Conservation (phyloP, 1,284 basidiomycete genomes). For the Apiotrichum gracile region DNA sequence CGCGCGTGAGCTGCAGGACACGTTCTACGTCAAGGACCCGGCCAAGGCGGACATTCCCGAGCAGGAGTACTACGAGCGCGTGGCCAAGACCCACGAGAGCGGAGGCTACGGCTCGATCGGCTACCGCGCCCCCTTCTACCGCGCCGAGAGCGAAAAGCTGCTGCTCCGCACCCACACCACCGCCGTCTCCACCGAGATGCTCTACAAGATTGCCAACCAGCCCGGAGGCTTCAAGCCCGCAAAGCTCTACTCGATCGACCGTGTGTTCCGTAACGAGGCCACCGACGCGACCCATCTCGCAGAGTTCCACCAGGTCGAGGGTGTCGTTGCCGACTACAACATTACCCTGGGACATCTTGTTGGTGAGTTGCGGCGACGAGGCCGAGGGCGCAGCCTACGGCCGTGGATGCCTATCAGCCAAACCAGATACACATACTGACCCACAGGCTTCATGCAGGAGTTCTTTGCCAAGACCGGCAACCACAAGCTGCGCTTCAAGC, state of each 20-base stretch:
- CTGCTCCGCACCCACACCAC: constrained; percentile 97
- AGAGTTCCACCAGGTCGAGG: constrained; percentile 99
- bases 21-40: constrained; percentile 97
- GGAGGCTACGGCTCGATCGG: constrained; percentile 95
- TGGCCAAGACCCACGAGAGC: constrained; percentile 78
- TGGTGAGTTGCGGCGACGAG: constrained; percentile 53
- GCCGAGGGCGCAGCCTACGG: neutral
- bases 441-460: constrained; percentile 86
- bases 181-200: constrained; percentile 88
- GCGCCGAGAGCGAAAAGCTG: constrained; percentile 84
- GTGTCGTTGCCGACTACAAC: constrained; percentile 91
- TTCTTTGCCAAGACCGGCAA: constrained; percentile 99
- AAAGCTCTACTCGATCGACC: constrained; percentile 96
- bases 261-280: constrained; percentile 98
- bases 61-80: constrained; percentile 80
- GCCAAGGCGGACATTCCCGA: constrained; percentile 70
- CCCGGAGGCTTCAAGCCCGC: constrained; percentile 83
- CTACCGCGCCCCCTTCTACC: constrained; percentile 94
- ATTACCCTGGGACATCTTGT: constrained; percentile 96
- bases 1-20: constrained; percentile 95
- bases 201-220: constrained; percentile 79
- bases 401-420: too few species aligned
- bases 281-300: constrained; percentile 99
- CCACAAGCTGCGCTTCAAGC: constrained; percentile 89
- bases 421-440: neutral